Evolutionary conservation across 257 asterid species (phyloP).

Genomic region (Nicotiana paniculata): DNA sequence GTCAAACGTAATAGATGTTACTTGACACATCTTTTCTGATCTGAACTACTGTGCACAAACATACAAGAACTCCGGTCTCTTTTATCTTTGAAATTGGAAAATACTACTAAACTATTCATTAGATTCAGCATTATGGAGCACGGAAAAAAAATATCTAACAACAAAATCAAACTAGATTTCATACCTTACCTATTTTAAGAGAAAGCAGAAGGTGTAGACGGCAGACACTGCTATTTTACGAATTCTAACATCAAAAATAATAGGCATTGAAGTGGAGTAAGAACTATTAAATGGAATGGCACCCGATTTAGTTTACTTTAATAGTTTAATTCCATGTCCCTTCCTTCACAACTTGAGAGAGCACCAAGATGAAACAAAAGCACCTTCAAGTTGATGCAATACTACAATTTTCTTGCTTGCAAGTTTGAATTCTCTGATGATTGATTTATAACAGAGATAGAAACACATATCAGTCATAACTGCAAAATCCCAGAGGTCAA

Average conservation of each 20-base stretch:
- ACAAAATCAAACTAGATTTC: background rate
- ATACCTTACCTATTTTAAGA: background rate
- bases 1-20: background rate
- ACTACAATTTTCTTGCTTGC: background rate
- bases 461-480: background rate
- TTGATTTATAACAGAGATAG: background rate
- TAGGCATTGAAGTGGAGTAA: background rate
- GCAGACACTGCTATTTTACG: background rate
- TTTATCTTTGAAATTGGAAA: background rate
- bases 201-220: background rate
- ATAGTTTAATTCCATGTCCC: background rate
- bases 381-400: background rate
- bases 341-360: background rate
- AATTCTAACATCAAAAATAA: background rate
- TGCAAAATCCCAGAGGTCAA: background rate
- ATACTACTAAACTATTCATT: background rate
- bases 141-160: background rate
- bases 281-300: background rate
- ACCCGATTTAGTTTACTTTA: background rate
- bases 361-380: background rate
- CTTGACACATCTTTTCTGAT: background rate
- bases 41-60: background rate
- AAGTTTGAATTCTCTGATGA: background rate
- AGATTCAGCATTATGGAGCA: background rate
- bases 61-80: background rate